Percentiles rank a stretch among this genome's conserved stretches.
phyloP scores from a whole-genome alignment of 176 grass and related monocot genomes.

The Melocanna baccifera region DNA sequence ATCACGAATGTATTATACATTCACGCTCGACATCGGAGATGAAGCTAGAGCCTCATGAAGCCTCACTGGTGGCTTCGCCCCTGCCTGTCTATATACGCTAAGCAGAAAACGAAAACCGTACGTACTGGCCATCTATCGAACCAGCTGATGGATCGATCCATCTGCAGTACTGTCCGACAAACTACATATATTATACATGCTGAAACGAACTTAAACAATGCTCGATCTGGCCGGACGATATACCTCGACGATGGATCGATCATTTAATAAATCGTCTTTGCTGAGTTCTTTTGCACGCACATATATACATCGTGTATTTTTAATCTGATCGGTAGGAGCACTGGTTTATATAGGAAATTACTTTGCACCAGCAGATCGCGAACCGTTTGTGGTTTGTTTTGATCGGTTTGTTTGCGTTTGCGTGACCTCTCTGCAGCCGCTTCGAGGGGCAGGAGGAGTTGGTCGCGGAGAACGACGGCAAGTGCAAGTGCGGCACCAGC shows the following conservation, averaged over 20 bases:
- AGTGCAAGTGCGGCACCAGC: constrained; percentile 48
- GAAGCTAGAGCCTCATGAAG: too few species aligned
- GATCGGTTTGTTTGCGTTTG: too few species aligned
- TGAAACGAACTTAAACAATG: background rate
- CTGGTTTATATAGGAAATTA: background rate
- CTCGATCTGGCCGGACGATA: background rate
- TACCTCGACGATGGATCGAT: too few species aligned
- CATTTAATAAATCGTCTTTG: background rate
- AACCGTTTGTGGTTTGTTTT: too few species aligned
- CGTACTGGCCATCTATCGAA: background rate
- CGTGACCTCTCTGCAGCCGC: background rate
- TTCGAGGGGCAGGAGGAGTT: background rate
- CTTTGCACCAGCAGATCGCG: too few species aligned
- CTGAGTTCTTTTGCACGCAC: background rate
- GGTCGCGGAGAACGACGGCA: constrained; percentile 25
- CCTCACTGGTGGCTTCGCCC: too few species aligned
- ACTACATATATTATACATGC: too few species aligned
- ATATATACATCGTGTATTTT: background rate
- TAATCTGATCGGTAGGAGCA: background rate
- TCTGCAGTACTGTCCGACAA: background rate
- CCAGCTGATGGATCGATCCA: background rate
- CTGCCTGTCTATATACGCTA: background rate
- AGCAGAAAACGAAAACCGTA: background rate
- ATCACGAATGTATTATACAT: too few species aligned
- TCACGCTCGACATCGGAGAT: too few species aligned